Base-by-base conservation (phyloP, 1,139 yeast genomes). In the Nakaseomyces kungkrabaensis region DNA sequence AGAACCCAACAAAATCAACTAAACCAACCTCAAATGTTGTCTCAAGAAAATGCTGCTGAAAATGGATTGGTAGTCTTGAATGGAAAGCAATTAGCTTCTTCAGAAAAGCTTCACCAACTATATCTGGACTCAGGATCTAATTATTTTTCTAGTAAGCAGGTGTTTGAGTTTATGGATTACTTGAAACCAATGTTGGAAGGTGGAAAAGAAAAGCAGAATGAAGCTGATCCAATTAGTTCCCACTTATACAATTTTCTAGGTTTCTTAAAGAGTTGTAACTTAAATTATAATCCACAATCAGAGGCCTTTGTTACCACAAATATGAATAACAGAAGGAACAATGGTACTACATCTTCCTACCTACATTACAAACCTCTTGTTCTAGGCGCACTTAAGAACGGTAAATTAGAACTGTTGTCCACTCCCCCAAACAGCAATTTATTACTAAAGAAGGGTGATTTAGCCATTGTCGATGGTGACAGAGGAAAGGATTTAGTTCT, bases 381-480 rank as follows among this genome's bases (percentile, higher is more conserved):
- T 48, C 70, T 89, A 48, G 94, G 90, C 32, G 82, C 86, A 51
- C 85, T 92, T 69, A 92, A 94, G 66, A 85, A 88, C 29, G 92
- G 95, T 9, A 77, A 96, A 53, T 72, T 85, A 54, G 98, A 92
- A 64, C 85, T 90, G 3, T 82, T 88, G 57, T 83, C 84, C 59
- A 70, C 83, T 13, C 83, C 90, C 11, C 68, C 69, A 46, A 69
- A 69, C 54, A 78, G 41, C 27, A 47, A 78, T 53, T 71, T 84
- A 48, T 70, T 68, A 43, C 73, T 88, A 50, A 72, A 75, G 45
- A 69, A 78, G 17, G 85, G 86, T 29, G 97, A 89, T 65, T 75
- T 89, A 63, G 96, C 92, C 11, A 82, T 90, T 57, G 96, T 90
- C 37, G 97, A 92, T 66, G 98, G 97, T n/a, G 98, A 92, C 65